phyloP scores from a whole-genome alignment of 1,284 basidiomycete species.

The Malassezia globosa region DNA sequence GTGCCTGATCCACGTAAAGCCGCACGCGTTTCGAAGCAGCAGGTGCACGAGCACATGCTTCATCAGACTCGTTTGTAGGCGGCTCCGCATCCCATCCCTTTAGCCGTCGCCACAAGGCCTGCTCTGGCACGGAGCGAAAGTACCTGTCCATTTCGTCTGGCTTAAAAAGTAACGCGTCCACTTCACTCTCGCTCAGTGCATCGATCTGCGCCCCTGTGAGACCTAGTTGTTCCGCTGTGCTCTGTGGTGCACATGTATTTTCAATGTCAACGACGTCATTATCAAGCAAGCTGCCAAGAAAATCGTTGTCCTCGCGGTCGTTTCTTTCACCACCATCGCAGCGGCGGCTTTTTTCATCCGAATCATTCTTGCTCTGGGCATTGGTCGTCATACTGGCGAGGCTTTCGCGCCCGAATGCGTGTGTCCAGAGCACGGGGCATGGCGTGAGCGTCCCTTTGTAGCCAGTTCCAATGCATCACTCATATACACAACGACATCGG shows the following conservation, averaged over 20 bases:
- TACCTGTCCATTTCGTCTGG: slow-evolving; percentile 4
- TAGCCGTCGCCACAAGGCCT: slow-evolving; percentile 2
- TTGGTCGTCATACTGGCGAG: not conserved
- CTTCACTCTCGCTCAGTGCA: slow-evolving; percentile 7
- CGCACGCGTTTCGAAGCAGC: not conserved
- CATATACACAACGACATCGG: slow-evolving; percentile 5
- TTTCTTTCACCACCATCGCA: no score
- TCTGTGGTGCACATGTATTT: no score
- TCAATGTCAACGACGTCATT: no score
- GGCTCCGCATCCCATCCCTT: slow-evolving; percentile 15
- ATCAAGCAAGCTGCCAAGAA: no score
- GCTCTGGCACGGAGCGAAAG: slow-evolving; percentile 10
- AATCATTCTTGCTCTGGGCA: no score
- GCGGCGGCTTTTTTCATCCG: not conserved
- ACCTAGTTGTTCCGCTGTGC: slow-evolving; percentile 6
- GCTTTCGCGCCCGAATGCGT: not conserved
- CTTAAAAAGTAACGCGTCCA: slow-evolving; percentile 12
- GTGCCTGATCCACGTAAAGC: not conserved
- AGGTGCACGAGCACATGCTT: no score
- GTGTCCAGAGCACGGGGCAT: not conserved
- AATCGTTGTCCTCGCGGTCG: no score
- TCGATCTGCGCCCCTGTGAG: slow-evolving; percentile 7
- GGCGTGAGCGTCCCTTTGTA: no score
- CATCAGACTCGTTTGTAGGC: no score
- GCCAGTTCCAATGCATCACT: slow-evolving; percentile 2